Conservation (phyloP, 2,329 filamentous ascomycete species). For the Nigrograna mackinnonii region DNA sequence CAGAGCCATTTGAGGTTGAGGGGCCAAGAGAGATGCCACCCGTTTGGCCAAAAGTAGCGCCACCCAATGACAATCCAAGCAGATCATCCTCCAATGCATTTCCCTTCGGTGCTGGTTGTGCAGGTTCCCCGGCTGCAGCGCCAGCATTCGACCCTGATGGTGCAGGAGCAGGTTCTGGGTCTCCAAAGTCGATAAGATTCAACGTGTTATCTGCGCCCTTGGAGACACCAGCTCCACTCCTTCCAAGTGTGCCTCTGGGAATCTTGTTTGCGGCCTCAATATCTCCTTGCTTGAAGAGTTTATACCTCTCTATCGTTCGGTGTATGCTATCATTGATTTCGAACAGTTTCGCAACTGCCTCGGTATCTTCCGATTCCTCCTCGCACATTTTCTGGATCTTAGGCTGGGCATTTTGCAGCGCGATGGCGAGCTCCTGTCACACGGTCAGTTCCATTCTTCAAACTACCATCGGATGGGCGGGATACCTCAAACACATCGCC, state of each 20-base stretch:
- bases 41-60: slow-evolving; percentile 70
- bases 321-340: slow-evolving; percentile 99
- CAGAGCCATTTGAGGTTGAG: slow-evolving; percentile 45
- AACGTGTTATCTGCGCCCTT: slow-evolving; percentile 76
- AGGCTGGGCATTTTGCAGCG: slow-evolving; percentile 89
- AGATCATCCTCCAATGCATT: slow-evolving; percentile 86
- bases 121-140: slow-evolving; percentile 40
- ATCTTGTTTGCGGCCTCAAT: slow-evolving; percentile 81
- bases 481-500: slow-evolving; percentile 71
- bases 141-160: slow-evolving; percentile 23
- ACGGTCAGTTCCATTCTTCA: slow-evolving; percentile 14
- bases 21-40: slow-evolving; percentile 83
- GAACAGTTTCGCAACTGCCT: slow-evolving; percentile 91
- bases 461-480: not conserved
- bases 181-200: slow-evolving; percentile 91
- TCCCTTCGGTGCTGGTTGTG: slow-evolving; percentile 53
- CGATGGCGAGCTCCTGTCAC: slow-evolving; percentile 76
- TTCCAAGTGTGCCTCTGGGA: slow-evolving; percentile 76
- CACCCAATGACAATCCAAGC: slow-evolving; percentile 78
- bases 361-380: slow-evolving; percentile 95
- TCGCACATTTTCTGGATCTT: slow-evolving; percentile 99
- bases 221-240: slow-evolving; percentile 64
- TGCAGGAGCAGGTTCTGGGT: slow-evolving; percentile 59
- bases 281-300: slow-evolving; percentile 94
- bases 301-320: slow-evolving; percentile 92